phyloP scores from a whole-genome alignment of 805 yeast species.

The Naumovozyma baii region DNA sequence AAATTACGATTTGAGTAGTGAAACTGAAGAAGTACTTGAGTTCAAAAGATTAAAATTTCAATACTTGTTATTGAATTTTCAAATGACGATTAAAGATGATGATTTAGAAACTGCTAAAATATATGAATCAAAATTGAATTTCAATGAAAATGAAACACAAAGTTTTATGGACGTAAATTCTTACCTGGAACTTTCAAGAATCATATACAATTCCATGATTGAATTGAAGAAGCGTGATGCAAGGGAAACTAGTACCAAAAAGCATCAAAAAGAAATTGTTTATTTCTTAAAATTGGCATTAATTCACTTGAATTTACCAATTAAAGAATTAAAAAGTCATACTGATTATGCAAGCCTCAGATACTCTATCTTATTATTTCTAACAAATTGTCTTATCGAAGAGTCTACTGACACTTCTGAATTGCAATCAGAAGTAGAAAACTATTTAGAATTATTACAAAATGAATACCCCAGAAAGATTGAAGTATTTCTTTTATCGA shows the following conservation, averaged over 20 bases:
- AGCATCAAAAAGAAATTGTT: not conserved
- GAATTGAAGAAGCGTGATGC: not conserved
- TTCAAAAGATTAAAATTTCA: slow-evolving; percentile 22
- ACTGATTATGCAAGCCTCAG: slow-evolving; percentile 15
- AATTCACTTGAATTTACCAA: slow-evolving; percentile 9
- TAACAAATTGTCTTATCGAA: slow-evolving; percentile 9
- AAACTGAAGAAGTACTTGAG: slow-evolving; percentile 4
- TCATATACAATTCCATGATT: slow-evolving; percentile 24
- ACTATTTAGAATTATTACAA: slow-evolving; percentile 19
- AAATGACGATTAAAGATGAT: slow-evolving; percentile 21
- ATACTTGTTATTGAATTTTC: slow-evolving; percentile 27
- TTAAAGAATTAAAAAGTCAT: slow-evolving; percentile 8
- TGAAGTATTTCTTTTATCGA: slow-evolving; percentile 26
- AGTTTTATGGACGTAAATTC: slow-evolving; percentile 9
- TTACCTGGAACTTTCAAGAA: slow-evolving; percentile 27
- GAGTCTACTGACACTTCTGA: not conserved
- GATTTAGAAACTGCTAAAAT: slow-evolving; percentile 31
- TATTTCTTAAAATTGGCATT: slow-evolving; percentile 16
- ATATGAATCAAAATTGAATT: slow-evolving; percentile 27
- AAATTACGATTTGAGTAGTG: slow-evolving; percentile 11
- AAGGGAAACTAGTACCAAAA: not conserved
- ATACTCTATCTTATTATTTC: slow-evolving; percentile 19
- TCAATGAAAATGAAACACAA: slow-evolving; percentile 6
- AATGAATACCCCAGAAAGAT: slow-evolving; percentile 21
- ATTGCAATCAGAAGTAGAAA: slow-evolving; percentile 9